These are phyloP conservation scores for Mycena olivaceomarginata DNA, from an alignment of 768 basidiomycete species.

Conservation along the genomic window DNA sequence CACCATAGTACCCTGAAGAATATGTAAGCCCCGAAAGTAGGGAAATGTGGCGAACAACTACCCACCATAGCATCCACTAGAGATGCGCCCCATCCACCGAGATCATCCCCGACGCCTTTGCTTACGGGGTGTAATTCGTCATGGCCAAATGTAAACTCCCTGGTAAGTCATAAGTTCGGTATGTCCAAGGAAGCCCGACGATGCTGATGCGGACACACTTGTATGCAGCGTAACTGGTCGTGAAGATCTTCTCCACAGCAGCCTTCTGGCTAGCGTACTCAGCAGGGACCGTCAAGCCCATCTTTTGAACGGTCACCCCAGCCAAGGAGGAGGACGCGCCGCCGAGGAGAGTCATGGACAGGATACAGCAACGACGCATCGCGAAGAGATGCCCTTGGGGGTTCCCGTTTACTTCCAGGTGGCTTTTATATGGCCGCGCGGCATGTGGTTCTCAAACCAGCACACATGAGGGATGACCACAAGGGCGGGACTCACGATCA, in stretches of 20 bases:
- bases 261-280: slow-evolving; percentile 53
- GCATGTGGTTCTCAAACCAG: background rate
- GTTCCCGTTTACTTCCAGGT: background rate
- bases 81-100: slow-evolving; percentile 25
- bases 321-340: slow-evolving; percentile 25
- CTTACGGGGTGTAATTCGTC: slow-evolving; percentile 58
- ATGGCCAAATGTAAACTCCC: slow-evolving; percentile 68
- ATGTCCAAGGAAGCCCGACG: background rate
- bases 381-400: slow-evolving; percentile 2
- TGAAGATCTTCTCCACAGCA: slow-evolving; percentile 64
- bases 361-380: slow-evolving; percentile 26
- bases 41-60: background rate
- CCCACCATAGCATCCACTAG: slow-evolving; percentile 35
- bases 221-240: slow-evolving; percentile 65
- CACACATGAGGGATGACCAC: too few species aligned
- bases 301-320: slow-evolving; percentile 58
- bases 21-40: slow-evolving; percentile 52
- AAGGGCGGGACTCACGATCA: too few species aligned
- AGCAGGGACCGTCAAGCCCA: slow-evolving; percentile 59
- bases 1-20: slow-evolving; percentile 67
- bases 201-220: slow-evolving; percentile 50
- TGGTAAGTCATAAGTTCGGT: slow-evolving; percentile 38
- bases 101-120: slow-evolving; percentile 18
- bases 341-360: slow-evolving; percentile 19
- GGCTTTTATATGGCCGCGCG: slow-evolving; percentile 2